Evolutionary conservation across 2,329 filamentous ascomycete genomes (phyloP), one percentile per base, ranked within the genome.

Genomic region (Ceratocystis huliohia): DNA sequence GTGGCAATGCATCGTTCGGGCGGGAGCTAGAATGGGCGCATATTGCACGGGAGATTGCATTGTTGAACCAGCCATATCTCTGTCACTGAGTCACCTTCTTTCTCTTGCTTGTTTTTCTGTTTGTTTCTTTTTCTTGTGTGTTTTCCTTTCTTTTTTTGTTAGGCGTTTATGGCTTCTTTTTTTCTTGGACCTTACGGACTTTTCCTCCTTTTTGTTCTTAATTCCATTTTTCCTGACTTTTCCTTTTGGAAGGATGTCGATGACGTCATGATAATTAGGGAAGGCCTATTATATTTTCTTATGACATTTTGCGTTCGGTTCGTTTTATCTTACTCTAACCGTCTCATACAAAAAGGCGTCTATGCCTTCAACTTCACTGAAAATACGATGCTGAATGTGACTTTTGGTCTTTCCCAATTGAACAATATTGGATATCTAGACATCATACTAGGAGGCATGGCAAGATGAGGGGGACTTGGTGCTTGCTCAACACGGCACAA

Each of bases 21-120:
- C 82, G 93, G 70, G 92, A 96, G 72, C 79, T 97, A 37, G 94
- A 97, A 76, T 99, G 94, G 94, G 82, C 84, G 6, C 89, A 90
- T 61, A 88, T 97, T 69, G 83, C 91, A 5, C 82, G 91, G 70
- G 93, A 97, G 76, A 92, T 99, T 70, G 92, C 94, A 3, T 80
- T 93, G 33, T 95, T 99, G 91, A 99, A 99, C 74, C 87, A 89
- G 72, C 94, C 94, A 17, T 97, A 97, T 67, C 30, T 66, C 0
- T 67, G 68, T 25, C 68, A 66, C 53, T 69, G 50, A 66, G 17
- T 44, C 7, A 25, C n/a, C 48, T 53, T n/a, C 3, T 41, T 15
- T 41, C 3, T 41, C 10, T 41, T 41, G 37, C 0, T 41, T n/a
- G n/a, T n/a, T n/a, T n/a, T 53, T 53, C 10, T 22, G 1, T 59